Conservation (phyloP, 345 rosid genomes). For the Arabis hirsuta region DNA sequence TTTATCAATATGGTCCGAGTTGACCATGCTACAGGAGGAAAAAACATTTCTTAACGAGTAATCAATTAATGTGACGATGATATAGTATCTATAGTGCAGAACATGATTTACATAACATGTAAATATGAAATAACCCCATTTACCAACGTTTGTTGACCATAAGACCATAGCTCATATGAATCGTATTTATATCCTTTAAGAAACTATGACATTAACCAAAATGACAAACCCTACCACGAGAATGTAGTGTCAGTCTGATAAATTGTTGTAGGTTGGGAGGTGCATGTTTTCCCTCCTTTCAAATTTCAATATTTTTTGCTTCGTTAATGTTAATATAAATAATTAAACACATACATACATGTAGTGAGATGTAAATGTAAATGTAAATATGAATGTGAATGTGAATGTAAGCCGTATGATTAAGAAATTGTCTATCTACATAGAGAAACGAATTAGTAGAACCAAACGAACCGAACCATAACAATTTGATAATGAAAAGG, state of each 20-base stretch:
- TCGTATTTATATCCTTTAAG: constrained; percentile 1
- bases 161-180: constrained; percentile 10
- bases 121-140: constrained; percentile 27
- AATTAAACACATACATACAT: background rate
- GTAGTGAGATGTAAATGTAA: background rate
- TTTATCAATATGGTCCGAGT: constrained; percentile 19
- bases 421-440: background rate
- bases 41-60: constrained; percentile 9
- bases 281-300: constrained; percentile 38
- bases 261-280: constrained; percentile 45
- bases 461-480: background rate
- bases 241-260: constrained; percentile 39
- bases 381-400: background rate
- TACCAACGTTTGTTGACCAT: constrained; percentile 33
- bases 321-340: constrained; percentile 18
- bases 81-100: constrained; percentile 17
- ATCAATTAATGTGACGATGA: constrained; percentile 34
- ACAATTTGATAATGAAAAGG: background rate
- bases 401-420: constrained; percentile 10
- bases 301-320: background rate
- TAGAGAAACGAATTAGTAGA: background rate
- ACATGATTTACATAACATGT: background rate
- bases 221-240: constrained; percentile 39
- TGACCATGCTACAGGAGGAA: constrained; percentile 42
- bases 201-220: constrained; percentile 22